Evolutionary conservation across 2,329 filamentous ascomycete genomes (phyloP), one percentile per base, ranked within the genome.

Genomic region (Apiospora arundinis): DNA sequence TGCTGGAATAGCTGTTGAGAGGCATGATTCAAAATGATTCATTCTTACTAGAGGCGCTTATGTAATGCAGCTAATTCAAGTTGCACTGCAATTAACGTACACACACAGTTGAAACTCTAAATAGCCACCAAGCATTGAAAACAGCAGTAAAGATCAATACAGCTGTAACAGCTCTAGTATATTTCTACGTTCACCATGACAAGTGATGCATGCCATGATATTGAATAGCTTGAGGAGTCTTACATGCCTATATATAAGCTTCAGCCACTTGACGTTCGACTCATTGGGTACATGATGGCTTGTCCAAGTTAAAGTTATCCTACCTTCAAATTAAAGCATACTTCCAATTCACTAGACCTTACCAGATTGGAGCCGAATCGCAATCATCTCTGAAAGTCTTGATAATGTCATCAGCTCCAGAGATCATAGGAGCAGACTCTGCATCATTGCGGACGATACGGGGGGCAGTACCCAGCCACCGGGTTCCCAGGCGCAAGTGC

Each of bases 11-110:
- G 32, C 32, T 40, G 2, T 63, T 37, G 28, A 12, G 9, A 63
- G 56, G 21, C 25, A 56, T 63, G 56, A 63, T n/a, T 63, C 56
- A 63, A 63, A n/a, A 63, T 63, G 56, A 63, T n/a, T 63, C 56
- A 63, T 63, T 40, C 32, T 40, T n/a, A 18, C 56, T 63, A 63
- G 56, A 40, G 28, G 56, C 18, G 56, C 32, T 63, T 63, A 63
- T 37, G 56, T 63, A 63, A 40, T 63, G 11, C 7, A n/a, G 32
- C 32, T 23, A 63, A n/a, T 18, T 63, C 32, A n/a, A 40, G 32
- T 40, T 18, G 6, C 21, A 63, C 28, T 9, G 56, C 1, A 40
- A 63, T 28, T n/a, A 21, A 32, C 3, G 32, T 40, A 11, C 52
- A 37, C 28, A 16, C 52, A 2, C 16, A 37, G 7, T 37, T 11